Evolutionary conservation across 1,284 basidiomycete species (phyloP).

Genomic region (Apiotrichum siamense): DNA sequence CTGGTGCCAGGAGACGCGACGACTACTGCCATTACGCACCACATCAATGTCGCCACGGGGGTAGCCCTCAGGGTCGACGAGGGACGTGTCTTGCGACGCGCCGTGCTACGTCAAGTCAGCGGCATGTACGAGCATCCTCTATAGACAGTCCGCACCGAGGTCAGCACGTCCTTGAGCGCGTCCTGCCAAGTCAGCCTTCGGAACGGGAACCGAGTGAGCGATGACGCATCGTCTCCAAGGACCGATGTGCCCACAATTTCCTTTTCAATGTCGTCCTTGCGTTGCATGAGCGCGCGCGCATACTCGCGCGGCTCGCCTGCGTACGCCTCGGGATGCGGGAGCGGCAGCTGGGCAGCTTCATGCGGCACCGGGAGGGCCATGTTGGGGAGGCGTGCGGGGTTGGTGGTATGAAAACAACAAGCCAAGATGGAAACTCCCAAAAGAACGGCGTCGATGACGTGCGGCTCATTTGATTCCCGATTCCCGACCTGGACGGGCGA

Average conservation of each 20-base stretch:
- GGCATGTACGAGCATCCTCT: too few relatives aligned
- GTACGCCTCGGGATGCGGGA: constrained; percentile 41
- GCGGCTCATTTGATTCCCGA: constrained; percentile 9
- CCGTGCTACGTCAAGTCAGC: constrained; percentile 27
- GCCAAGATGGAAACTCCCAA: constrained; percentile 5
- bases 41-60: constrained; percentile 69
- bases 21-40: constrained; percentile 15
- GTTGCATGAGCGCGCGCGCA: constrained; percentile 41
- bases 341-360: constrained; percentile 25
- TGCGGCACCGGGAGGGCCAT: constrained; percentile 27
- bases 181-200: constrained; percentile 18
- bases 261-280: constrained; percentile 43
- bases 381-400: not conserved
- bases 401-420: not conserved
- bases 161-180: constrained; percentile 32
- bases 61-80: constrained; percentile 78
- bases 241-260: constrained; percentile 33
- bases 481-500: not conserved
- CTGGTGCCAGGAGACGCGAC: too few relatives aligned
- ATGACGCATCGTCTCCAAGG: not conserved
- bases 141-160: constrained; percentile 18
- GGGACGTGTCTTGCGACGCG: constrained; percentile 51
- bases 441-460: constrained; percentile 14
- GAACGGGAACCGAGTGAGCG: not conserved
- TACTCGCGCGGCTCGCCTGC: constrained; percentile 40